Base-by-base conservation (phyloP, 768 basidiomycete genomes). In the Collybia sp. region DNA sequence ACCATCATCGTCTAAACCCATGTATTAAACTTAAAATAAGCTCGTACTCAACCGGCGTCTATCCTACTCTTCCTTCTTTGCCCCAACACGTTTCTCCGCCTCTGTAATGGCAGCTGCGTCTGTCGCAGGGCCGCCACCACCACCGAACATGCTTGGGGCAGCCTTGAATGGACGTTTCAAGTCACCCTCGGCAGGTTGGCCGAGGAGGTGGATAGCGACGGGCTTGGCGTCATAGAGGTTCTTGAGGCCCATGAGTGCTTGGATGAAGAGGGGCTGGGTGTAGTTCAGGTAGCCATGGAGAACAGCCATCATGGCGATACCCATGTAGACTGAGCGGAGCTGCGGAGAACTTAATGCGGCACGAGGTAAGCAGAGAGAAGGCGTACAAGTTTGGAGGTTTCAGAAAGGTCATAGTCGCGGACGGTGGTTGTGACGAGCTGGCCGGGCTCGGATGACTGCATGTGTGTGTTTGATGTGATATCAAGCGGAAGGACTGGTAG, bases 261-360 rank as follows among this genome's bases (percentile, higher is more conserved):
- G 95, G 53, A 97, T 87, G 70, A 97, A 95, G 53, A 98, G 80
- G 6, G 95, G 95, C 61, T 95, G 94, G 6, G 93, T 94, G 78
- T 89, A 97, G 63, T 88, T 82, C 70, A 98, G 73, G 79, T 97
- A 98, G 43, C 87, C 50, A 71, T 99, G 95, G 73, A 97, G 82
- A 75, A 93, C 85, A 48, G 60, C 76, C 88, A 94, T 93, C 85
- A 92, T 90, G 42, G 82, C 85, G 57, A 92, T 65, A 52, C 86
- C 85, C 65, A 81, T 77, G 66, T 77, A 88, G 6, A 72, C 78
- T n/a, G 74, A 69, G 34, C 81, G 82, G 48, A 88, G 74, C 82
- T 85, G 45, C 20, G 40, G 33, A 15, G 34, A 5, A 32, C 30
- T 16, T 32, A 38, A 16, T 35, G 20, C 47, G 18, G 20, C 12